Percentiles rank a stretch among this genome's conserved stretches.
phyloP scores from a whole-genome alignment of 495 filamentous ascomycete genomes.

The Pyronema domesticum region DNA sequence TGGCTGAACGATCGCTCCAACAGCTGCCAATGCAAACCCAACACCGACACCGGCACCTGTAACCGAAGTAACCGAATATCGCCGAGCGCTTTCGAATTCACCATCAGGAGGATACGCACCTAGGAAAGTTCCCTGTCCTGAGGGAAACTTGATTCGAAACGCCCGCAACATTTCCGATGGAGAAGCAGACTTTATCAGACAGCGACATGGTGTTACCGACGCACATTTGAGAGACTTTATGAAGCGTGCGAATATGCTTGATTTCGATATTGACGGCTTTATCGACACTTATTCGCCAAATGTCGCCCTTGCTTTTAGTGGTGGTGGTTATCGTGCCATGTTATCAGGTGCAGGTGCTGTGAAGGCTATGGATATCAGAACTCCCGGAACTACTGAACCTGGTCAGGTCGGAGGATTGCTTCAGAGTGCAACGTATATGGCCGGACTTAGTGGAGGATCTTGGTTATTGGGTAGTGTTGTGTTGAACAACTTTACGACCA shows the following conservation, averaged over 20 bases:
- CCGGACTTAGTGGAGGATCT: conserved; percentile 69
- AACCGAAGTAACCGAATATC: neutral
- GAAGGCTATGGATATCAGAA: conserved; percentile 68
- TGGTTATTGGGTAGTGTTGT: conserved; percentile 80
- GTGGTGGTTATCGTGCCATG: conserved; percentile 72
- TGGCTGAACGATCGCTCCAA: neutral
- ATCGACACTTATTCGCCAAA: conserved; percentile 45
- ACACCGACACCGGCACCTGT: neutral
- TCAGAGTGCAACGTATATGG: conserved; percentile 68
- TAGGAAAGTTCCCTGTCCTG: conserved; percentile 34
- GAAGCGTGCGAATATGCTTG: conserved; percentile 48
- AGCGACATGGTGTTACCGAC: conserved; percentile 39
- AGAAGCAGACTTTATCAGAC: conserved; percentile 20
- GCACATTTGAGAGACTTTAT: conserved; percentile 58
- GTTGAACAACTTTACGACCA: conserved; percentile 74
- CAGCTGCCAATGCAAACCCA: neutral
- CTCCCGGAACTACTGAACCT: conserved; percentile 38
- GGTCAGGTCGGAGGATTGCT: conserved; percentile 73
- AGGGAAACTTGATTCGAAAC: conserved; percentile 30
- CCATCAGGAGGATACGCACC: conserved; percentile 41
- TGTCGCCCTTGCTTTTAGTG: conserved; percentile 45
- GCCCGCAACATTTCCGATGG: conserved; percentile 13
- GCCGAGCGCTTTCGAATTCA: conserved; percentile 35
- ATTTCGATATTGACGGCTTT: conserved; percentile 58
- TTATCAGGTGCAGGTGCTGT: conserved; percentile 78